Evolutionary conservation across 2,329 filamentous ascomycete species (phyloP).

Genomic region (Aschersonia sp.): DNA sequence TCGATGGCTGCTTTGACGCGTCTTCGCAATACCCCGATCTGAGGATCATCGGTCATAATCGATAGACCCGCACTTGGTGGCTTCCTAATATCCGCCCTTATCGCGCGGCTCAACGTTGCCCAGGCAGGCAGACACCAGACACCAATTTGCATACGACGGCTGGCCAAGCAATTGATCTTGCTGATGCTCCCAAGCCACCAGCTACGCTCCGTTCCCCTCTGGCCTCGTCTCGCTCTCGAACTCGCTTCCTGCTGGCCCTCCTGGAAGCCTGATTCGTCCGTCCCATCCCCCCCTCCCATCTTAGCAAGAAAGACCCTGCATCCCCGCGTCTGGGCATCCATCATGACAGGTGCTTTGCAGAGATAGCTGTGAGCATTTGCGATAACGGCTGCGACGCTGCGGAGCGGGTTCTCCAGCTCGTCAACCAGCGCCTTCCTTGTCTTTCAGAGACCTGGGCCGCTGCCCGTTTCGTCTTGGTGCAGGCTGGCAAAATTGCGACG

Average conservation of each 20-base stretch:
- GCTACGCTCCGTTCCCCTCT: not conserved
- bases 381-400: not conserved
- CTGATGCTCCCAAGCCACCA: too few species aligned
- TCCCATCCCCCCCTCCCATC: not conserved
- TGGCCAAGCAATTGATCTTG: too few species aligned
- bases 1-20: too few species aligned
- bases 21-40: too few species aligned
- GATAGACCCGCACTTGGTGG: not conserved
- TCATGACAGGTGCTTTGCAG: not conserved
- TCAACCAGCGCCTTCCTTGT: not conserved
- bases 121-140: too few species aligned
- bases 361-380: not conserved
- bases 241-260: not conserved
- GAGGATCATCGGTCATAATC: too few species aligned
- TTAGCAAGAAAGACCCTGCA: not conserved
- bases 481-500: not conserved
- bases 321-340: not conserved
- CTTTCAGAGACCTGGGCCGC: not conserved
- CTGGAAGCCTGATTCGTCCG: not conserved
- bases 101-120: not conserved
- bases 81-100: not conserved
- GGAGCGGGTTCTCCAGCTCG: not conserved
- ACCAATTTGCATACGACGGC: too few species aligned
- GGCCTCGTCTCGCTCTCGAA: not conserved
- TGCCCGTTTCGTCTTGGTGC: not conserved